Evolutionary conservation across 805 yeast species (phyloP).

Genomic region (Candida endomychidarum): DNA sequence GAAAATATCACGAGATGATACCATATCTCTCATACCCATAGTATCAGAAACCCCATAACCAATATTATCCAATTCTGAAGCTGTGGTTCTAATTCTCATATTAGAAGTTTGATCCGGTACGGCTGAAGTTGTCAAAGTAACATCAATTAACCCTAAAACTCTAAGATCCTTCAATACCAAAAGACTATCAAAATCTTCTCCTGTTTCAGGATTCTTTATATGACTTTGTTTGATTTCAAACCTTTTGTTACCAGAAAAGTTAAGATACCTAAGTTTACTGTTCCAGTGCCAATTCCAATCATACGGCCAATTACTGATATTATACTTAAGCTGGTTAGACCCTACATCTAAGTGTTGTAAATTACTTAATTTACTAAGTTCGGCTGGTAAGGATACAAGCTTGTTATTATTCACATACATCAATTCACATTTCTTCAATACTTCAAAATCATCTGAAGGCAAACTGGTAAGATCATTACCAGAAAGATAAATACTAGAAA

Average conservation of each 20-base stretch:
- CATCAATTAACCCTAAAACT: constrained; percentile 89
- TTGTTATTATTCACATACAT: constrained; percentile 81
- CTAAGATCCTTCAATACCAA: constrained; percentile 62
- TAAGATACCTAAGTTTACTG: constrained; percentile 69
- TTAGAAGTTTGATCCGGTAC: constrained; percentile 86
- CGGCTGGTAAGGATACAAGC: constrained; percentile 85
- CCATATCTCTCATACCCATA: constrained; percentile 62
- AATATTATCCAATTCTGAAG: constrained; percentile 70
- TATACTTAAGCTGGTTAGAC: constrained; percentile 84
- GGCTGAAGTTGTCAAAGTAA: constrained; percentile 82
- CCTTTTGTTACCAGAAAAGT: constrained; percentile 89
- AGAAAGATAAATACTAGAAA: constrained; percentile 70
- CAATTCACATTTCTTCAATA: constrained; percentile 54
- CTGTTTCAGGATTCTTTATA: constrained; percentile 52
- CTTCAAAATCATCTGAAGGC: constrained; percentile 83
- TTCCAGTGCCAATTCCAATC: constrained; percentile 99
- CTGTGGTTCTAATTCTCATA: constrained; percentile 86
- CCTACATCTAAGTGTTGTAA: constrained; percentile 84
- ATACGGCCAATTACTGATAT: constrained; percentile 89
- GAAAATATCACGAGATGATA: constrained; percentile 81
- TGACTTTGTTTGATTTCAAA: constrained; percentile 78
- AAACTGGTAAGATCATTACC: constrained; percentile 79
- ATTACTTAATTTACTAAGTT: constrained; percentile 64
- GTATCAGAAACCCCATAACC: constrained; percentile 92
- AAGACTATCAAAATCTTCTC: constrained; percentile 68